Percentiles rank a stretch among this genome's conserved stretches.
Evolutionary conservation across 2,329 filamentous ascomycete species (phyloP).

Genomic region (Shiraia bambusicola): DNA sequence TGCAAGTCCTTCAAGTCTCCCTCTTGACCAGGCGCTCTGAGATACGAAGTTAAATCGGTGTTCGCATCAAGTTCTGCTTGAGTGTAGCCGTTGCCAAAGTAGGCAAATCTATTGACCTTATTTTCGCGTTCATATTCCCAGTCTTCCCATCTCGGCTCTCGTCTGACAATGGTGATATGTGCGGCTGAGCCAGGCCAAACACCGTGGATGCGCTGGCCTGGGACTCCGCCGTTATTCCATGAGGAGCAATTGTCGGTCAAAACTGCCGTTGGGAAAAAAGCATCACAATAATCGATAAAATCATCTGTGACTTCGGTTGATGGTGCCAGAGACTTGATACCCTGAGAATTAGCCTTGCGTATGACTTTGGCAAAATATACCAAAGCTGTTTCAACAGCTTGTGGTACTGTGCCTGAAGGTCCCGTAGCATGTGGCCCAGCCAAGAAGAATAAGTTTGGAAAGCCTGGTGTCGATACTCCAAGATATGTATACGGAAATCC

Average conservation of each 20-base stretch:
- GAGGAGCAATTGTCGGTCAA: conserved; percentile 65
- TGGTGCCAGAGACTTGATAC: conserved; percentile 63
- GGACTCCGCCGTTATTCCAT: conserved; percentile 67
- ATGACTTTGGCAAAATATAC: conserved; percentile 67
- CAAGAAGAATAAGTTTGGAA: conserved; percentile 68
- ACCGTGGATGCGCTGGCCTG: conserved; percentile 65
- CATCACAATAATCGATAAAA: conserved; percentile 60
- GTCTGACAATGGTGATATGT: conserved; percentile 60
- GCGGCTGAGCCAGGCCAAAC: conserved; percentile 69
- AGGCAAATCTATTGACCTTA: conserved; percentile 57
- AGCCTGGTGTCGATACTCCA: conserved; percentile 62
- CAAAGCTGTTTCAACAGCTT: conserved; percentile 66
- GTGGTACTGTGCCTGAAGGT: conserved; percentile 64
- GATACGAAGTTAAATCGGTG: conserved; percentile 65
- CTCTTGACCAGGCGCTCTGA: conserved; percentile 54
- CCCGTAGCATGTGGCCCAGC: conserved; percentile 51
- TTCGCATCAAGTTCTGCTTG: conserved; percentile 57
- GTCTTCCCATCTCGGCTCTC: conserved; percentile 61
- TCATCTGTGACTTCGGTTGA: conserved; percentile 63
- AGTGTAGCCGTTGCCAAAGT: conserved; percentile 70
- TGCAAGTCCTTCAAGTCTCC: conserved; percentile 64
- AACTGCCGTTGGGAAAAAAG: conserved; percentile 53
- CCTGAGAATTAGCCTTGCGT: conserved; percentile 66
- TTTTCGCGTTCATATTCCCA: conserved; percentile 56
- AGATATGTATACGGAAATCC: conserved; percentile 70